These are phyloP conservation scores for Xylogone sp. DNA, from an alignment of 2,329 filamentous ascomycete species.

Conservation along the genomic window DNA sequence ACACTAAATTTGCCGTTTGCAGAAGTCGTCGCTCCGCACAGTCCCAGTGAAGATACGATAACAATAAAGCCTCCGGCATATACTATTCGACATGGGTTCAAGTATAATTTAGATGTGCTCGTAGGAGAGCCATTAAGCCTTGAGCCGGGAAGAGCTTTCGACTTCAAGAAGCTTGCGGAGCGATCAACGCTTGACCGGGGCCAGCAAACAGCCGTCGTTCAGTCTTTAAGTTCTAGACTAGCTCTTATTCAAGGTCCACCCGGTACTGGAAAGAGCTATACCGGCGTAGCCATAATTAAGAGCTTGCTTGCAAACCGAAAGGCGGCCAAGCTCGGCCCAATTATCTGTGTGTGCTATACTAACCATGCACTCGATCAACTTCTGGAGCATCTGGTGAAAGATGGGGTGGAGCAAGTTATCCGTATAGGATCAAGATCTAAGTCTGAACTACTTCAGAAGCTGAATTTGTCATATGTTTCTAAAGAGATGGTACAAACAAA, in stretches of 20 bases:
- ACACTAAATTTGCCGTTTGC: constrained; percentile 44
- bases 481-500: constrained; percentile 13
- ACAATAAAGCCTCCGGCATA: constrained; percentile 48
- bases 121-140: constrained; percentile 20
- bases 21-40: constrained; percentile 38
- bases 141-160: constrained; percentile 24
- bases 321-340: constrained; percentile 40
- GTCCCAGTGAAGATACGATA: constrained; percentile 12
- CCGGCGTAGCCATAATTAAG: constrained; percentile 56
- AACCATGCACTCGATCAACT: constrained; percentile 31
- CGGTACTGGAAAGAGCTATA: constrained; percentile 65
- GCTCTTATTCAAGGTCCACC: constrained; percentile 67
- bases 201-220: constrained; percentile 48
- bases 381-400: constrained; percentile 23
- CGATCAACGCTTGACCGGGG: constrained; percentile 44
- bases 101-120: constrained; percentile 37
- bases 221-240: constrained; percentile 47
- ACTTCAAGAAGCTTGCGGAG: constrained; percentile 24
- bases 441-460: constrained; percentile 18
- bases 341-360: constrained; percentile 40
- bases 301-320: constrained; percentile 43
- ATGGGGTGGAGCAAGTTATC: constrained; percentile 19
- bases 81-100: constrained; percentile 42
- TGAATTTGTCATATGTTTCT: constrained; percentile 14
- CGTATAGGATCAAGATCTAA: constrained; percentile 20